phyloP scores from a whole-genome alignment of 2,329 filamentous ascomycete species.

The Colletotrichum gigasporum region DNA sequence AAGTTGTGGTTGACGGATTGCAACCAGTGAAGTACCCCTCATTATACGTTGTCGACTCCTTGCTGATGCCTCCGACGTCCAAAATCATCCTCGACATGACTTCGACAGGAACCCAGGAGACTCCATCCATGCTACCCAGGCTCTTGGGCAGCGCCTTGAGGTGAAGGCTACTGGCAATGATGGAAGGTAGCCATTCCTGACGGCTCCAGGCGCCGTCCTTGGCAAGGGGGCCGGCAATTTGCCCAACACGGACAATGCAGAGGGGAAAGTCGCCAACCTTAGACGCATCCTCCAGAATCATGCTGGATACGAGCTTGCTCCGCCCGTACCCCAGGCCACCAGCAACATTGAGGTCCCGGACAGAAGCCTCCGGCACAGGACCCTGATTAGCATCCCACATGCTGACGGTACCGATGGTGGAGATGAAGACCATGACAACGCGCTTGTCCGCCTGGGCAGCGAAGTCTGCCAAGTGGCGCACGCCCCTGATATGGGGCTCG shows the following conservation, averaged over 20 bases:
- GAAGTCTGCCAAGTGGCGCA: constrained; percentile 55
- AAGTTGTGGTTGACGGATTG: constrained; percentile 53
- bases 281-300: constrained; percentile 26
- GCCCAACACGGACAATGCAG: constrained; percentile 26
- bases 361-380: constrained; percentile 8
- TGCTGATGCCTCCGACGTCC: constrained; percentile 49
- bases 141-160: constrained; percentile 56
- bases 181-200: constrained; percentile 31
- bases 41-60: constrained; percentile 15
- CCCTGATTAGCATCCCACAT: constrained; percentile 13
- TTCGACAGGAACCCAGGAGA: constrained; percentile 67
- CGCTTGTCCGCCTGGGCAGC: constrained; percentile 23
- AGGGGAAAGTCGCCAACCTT: constrained; percentile 16
- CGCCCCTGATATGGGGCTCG: constrained; percentile 57
- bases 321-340: constrained; percentile 22
- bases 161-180: constrained; percentile 53
- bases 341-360: constrained; percentile 5
- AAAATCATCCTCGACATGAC: constrained; percentile 55
- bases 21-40: constrained; percentile 20
- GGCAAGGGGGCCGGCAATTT: constrained; percentile 28
- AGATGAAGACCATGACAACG: constrained; percentile 25
- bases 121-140: constrained; percentile 51
- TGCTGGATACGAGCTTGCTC: constrained; percentile 26
- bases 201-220: constrained; percentile 21
- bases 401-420: constrained; percentile 25